Base-by-base conservation (phyloP, 345 rosid species). In the Barbarea vulgaris region DNA sequence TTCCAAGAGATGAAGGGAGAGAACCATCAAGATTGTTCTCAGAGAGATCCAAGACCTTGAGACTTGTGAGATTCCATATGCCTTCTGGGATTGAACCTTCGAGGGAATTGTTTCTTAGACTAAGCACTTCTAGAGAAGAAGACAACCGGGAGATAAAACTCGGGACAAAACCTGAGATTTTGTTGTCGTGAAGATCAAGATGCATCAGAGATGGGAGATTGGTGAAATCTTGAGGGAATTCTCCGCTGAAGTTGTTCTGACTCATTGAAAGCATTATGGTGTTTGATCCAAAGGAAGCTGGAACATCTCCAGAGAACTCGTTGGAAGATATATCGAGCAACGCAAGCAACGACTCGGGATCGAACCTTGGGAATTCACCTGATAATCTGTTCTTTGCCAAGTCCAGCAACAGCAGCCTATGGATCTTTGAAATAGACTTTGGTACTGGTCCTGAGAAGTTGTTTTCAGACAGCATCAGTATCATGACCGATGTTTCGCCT, bases 171-270 rank as follows among this genome's bases (percentile, higher is more conserved):
- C 84, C 84, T 3, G 65, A 63, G 42, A 85, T 76, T 3, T 53
- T 75, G 54, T 80, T 83, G 69, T 73, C 81, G 12, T 81, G 81
- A 56, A 83, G 81, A n/a, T 81, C 88, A 70, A 85, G 83, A 65
- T 71, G 64, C 6, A 36, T 2, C 25, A 85, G 79, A 51, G 0
- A 9, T 8, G 22, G 55, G 25, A 79, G 70, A 0, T 54, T 63
- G 17, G 21, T 64, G 2, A 83, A 55, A 31, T 53, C 70, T 17
- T 63, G 22, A 51, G 83, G 81, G 53, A 76, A 73, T 3, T 62
- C 53, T 17, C 83, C 70, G 1, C 55, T 73, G 25, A 83, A 82
- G 4, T 57, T 46, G 28, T 82, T 80, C 15, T 61, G 60, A 30
- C 71, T 69, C 50, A 78, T 37, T 4, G 76, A 67, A 1, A 79